phyloP scores from a whole-genome alignment of 2,329 filamentous ascomycete species.

The Fusarium siculi region DNA sequence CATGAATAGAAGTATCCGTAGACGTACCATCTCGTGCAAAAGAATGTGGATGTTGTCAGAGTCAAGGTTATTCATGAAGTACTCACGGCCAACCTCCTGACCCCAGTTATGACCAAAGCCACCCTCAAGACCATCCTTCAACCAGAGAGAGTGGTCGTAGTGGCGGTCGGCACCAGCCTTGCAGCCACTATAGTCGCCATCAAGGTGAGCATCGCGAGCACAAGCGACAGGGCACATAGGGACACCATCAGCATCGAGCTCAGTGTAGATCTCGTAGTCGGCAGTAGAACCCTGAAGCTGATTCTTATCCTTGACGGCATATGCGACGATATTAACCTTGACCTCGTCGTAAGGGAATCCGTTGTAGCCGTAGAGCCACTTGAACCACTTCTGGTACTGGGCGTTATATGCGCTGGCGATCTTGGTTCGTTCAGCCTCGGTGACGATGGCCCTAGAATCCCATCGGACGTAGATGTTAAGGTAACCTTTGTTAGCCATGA shows the following conservation, averaged over 20 bases:
- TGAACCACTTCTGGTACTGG: conserved; percentile 55
- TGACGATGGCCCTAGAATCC: conserved; percentile 52
- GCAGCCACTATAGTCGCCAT: conserved; percentile 54
- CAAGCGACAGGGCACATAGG: conserved; percentile 53
- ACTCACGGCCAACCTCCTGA: conserved; percentile 56
- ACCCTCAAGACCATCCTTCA: conserved; percentile 56
- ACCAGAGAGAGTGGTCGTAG: conserved; percentile 58
- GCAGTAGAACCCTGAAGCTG: conserved; percentile 51
- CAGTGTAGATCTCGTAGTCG: conserved; percentile 54
- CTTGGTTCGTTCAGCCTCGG: conserved; percentile 51
- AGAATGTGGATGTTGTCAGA: conserved; percentile 56
- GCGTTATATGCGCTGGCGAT: conserved; percentile 48
- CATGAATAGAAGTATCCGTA: accelerated
- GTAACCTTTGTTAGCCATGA: conserved; percentile 47
- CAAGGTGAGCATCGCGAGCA: conserved; percentile 56
- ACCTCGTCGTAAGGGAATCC: conserved; percentile 55
- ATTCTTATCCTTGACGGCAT: conserved; percentile 52
- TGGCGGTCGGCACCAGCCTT: conserved; percentile 47
- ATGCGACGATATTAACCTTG: conserved; percentile 54
- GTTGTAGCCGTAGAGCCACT: conserved; percentile 55
- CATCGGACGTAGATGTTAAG: conserved; percentile 54
- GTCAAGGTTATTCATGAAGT: conserved; percentile 54
- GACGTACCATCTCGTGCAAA: conserved; percentile 54
- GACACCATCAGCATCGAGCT: conserved; percentile 51
- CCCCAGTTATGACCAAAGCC: conserved; percentile 59